phyloP scores from a whole-genome alignment of 148 eudicot species.

The Beta vulgaris region DNA sequence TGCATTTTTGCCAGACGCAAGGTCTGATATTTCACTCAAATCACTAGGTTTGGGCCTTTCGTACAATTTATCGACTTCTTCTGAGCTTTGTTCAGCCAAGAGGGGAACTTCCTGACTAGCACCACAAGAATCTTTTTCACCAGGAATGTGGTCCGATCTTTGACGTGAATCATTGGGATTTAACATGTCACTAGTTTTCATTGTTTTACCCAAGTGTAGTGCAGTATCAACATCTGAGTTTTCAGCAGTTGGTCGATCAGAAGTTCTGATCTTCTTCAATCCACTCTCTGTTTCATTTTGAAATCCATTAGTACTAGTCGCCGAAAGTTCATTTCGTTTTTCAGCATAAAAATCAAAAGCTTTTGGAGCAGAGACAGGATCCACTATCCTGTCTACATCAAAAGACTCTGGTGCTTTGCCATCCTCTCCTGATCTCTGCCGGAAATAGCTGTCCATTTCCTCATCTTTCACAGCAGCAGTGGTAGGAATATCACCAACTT shows the following conservation, averaged over 20 bases:
- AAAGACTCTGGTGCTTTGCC: constrained; percentile 24
- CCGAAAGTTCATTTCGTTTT: constrained; percentile 14
- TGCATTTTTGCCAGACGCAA: constrained; percentile 2
- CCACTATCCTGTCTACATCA: constrained; percentile 19
- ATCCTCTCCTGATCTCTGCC: constrained; percentile 25
- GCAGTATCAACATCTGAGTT: constrained; percentile 15
- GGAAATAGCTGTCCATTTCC: constrained; percentile 12
- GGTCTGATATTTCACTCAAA: constrained; percentile 18
- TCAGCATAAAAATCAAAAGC: constrained; percentile 4
- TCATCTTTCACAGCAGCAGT: constrained; percentile 12
- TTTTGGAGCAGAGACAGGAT: constrained; percentile 17
- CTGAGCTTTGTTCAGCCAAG: constrained; percentile 21
- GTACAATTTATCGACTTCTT: constrained; percentile 25
- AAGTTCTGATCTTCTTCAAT: constrained; percentile 5
- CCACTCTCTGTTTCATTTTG: constrained; percentile 17
- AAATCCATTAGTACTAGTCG: constrained; percentile 12
- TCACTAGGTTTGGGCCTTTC: constrained; percentile 7
- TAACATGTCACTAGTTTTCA: constrained; percentile 10
- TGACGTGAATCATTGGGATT: constrained; percentile 21
- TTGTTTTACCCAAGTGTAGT: background rate
- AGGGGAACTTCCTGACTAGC: constrained; percentile 7
- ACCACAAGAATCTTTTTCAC: constrained; percentile 24
- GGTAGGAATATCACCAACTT: constrained; percentile 20
- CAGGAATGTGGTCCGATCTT: constrained; percentile 10
- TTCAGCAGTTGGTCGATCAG: background rate